Percentiles rank a stretch among this genome's conserved stretches.
Evolutionary conservation across 306 rosid genomes (phyloP).

Genomic region (Sechiopsis laciniata): DNA sequence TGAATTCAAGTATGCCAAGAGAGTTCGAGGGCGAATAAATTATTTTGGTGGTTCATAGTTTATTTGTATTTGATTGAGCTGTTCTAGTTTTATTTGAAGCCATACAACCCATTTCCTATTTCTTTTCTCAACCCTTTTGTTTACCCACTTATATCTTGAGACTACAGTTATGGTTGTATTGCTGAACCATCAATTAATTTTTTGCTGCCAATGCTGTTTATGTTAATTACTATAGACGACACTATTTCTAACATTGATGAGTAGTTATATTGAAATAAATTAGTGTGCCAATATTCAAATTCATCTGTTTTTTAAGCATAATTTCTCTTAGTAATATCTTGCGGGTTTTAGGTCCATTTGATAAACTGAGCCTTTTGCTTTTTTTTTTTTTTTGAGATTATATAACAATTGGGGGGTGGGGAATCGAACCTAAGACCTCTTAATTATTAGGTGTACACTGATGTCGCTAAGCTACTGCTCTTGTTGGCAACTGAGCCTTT

Average conservation of each 20-base stretch:
- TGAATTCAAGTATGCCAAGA: too few species aligned
- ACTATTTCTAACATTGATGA: not conserved
- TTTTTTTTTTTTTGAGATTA: too few species aligned
- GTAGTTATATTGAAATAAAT: not conserved
- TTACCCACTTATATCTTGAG: not conserved
- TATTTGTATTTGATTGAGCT: not conserved
- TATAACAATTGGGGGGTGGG: too few species aligned
- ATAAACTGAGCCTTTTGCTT: not conserved
- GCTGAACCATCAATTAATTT: not conserved
- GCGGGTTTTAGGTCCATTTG: not conserved
- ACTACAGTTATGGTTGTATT: not conserved
- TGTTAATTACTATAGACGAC: not conserved
- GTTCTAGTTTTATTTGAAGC: not conserved
- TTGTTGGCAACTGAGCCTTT: not conserved
- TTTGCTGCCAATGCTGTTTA: not conserved
- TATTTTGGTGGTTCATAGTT: too few species aligned
- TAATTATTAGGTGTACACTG: too few species aligned
- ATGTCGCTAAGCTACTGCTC: too few species aligned
- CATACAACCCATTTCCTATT: slow-evolving; percentile 2
- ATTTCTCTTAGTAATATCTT: not conserved
- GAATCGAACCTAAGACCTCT: too few species aligned
- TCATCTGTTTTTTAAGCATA: not conserved
- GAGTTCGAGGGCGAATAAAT: too few species aligned
- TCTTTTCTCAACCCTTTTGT: not conserved
- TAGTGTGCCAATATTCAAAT: not conserved